A percentile compares a stretch with the other conserved stretches of the same genome.
phyloP scores from a whole-genome alignment of 768 basidiomycete species.

The Omphalotus guepiniiformis region DNA sequence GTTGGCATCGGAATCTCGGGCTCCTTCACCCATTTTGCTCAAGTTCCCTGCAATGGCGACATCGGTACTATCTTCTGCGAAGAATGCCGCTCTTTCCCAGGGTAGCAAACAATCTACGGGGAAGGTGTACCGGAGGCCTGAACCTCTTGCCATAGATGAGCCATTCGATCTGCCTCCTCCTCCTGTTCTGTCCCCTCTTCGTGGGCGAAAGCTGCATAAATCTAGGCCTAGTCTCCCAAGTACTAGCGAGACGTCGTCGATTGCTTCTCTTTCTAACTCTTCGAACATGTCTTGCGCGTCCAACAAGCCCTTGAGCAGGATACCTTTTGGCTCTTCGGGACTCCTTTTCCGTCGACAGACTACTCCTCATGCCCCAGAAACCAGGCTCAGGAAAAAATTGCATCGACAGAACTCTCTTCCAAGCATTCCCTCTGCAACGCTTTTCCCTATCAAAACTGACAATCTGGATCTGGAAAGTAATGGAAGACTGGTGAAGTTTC shows the following conservation, averaged over 20 bases:
- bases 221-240: background rate
- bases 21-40: background rate
- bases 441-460: background rate
- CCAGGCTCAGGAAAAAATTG: background rate
- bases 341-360: background rate
- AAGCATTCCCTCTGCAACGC: slow-evolving; percentile 3
- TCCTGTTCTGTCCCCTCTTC: background rate
- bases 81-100: background rate
- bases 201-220: background rate
- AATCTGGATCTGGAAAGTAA: background rate
- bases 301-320: background rate
- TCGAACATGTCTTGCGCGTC: background rate
- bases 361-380: background rate
- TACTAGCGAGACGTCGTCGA: background rate
- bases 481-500: background rate
- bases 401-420: slow-evolving; percentile 3
- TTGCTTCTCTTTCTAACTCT: background rate
- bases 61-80: background rate
- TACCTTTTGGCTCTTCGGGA: background rate
- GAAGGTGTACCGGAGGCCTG: background rate
- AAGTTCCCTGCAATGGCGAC: background rate
- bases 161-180: background rate
- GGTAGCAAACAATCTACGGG: background rate
- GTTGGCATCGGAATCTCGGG: background rate
- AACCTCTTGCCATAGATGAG: slow-evolving; percentile 1